A percentile compares a stretch with the other conserved stretches of the same genome.
Conservation (phyloP, 768 basidiomycete species). For the Mycena chlorophos region DNA sequence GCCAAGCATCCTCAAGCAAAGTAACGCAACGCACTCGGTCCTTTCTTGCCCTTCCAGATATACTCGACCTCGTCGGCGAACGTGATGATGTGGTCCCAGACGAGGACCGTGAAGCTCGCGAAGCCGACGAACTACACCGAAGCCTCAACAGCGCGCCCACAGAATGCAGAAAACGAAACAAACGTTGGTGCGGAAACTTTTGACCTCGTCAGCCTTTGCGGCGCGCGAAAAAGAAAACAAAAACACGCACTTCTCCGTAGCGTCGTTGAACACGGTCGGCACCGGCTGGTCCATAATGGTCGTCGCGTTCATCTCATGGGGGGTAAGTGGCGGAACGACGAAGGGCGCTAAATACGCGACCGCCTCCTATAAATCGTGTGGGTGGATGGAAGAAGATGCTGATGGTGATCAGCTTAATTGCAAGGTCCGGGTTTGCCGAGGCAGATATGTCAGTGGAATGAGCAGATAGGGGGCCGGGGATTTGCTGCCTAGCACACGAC, state of each 20-base stretch:
- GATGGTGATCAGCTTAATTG: too few species aligned
- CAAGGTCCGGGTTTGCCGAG: too few species aligned
- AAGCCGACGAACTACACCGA: slow-evolving; percentile 40
- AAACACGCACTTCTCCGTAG: slow-evolving; percentile 14
- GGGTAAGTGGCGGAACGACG: neutral
- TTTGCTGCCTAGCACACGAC: too few species aligned
- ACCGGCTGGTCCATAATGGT: neutral
- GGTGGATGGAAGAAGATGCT: too few species aligned
- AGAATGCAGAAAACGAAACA: too few species aligned
- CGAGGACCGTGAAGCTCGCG: slow-evolving; percentile 32
- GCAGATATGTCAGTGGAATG: too few species aligned
- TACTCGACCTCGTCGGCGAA: slow-evolving; percentile 37
- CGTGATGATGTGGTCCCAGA: slow-evolving; percentile 39
- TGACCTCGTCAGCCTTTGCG: neutral
- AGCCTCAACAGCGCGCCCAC: too few species aligned
- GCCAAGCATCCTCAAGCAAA: neutral
- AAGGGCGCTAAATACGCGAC: neutral
- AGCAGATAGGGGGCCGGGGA: too few species aligned
- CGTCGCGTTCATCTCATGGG: neutral
- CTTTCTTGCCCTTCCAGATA: slow-evolving; percentile 37
- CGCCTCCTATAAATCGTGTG: too few species aligned
- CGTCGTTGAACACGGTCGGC: neutral
- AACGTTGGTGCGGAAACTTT: too few species aligned
- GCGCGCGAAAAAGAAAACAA: neutral
- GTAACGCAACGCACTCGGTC: slow-evolving; percentile 26